Base-by-base conservation (phyloP, 352 stramenopile genomes). In the Thraustochytrium sp. region DNA sequence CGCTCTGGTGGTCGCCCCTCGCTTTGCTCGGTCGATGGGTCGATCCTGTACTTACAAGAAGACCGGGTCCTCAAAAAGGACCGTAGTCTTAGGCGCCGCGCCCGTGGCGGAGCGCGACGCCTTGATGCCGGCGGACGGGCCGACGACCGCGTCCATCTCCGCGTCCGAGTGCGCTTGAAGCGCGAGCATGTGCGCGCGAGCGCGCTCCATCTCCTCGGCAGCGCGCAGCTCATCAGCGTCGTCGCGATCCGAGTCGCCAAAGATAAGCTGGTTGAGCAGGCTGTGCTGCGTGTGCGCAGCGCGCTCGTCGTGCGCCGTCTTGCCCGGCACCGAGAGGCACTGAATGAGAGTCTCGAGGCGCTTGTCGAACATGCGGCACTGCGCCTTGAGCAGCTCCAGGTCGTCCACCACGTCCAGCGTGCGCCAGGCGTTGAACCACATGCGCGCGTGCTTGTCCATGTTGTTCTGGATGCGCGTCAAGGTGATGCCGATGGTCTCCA, bases 321-420 rank as follows among this genome's bases (percentile, higher is more conserved):
- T 80, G 48, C 29, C 23, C 26, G 68, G 68, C 53, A 80, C 68
- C 18, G 68, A 44, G 29, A 80, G 46, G 26, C 68, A 80, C 68
- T 80, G 68, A 26, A 80, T 80, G 16, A 80, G 53, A 0, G 68
- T 80, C 53, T 80, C 68, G 8, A 80, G 46, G 3, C 68, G 46
- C 68, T 80, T 80, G 40, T 80, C 68, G 36, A 80, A 80, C 68
- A 80, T 80, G 26, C 53, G 46, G 53, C 68, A 80, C 36, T 80
- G 48, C 46, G 48, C 53, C 68, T 80, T 80, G 23, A 80, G 42
- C 21, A 80, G 40, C 29, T 80, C 31, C n/a, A 80, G 44, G 48
- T 80, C 68, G 48, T 80, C 68, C 16, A 80, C 68, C 3, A 80
- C 68, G 36, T 80, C 68, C 9, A 80, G 53, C 53, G 63, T 54